Conservation (phyloP, 805 yeast genomes). For the Starmerella lactis-condensi region DNA sequence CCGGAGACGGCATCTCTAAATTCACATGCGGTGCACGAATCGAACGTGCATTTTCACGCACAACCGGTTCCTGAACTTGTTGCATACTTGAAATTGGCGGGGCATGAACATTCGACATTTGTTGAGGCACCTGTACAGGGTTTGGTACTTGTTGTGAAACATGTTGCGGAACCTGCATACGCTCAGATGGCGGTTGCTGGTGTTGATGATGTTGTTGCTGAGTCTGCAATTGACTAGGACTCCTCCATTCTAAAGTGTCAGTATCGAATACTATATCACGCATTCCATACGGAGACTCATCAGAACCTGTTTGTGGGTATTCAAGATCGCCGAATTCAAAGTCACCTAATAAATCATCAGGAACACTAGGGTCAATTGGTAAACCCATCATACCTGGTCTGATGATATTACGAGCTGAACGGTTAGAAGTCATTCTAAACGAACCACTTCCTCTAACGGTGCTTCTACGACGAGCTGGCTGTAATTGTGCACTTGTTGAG, state of each 20-base stretch:
- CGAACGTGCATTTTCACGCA: no score
- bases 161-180: not conserved
- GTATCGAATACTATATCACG: slow-evolving; percentile 6
- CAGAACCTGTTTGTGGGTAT: not conserved
- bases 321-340: slow-evolving; percentile 4
- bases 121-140: no score
- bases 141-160: not conserved
- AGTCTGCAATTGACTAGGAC: not conserved
- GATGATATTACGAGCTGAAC: slow-evolving; percentile 11
- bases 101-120: no score
- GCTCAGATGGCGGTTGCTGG: not conserved
- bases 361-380: slow-evolving; percentile 12
- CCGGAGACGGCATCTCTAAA: no score
- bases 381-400: slow-evolving; percentile 16
- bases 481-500: not conserved
- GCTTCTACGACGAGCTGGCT: not conserved
- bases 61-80: no score
- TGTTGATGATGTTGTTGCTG: not conserved
- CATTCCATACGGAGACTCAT: not conserved
- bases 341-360: slow-evolving; percentile 11
- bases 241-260: slow-evolving; percentile 5
- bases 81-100: no score
- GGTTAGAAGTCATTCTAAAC: slow-evolving; percentile 2
- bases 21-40: no score
- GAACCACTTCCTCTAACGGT: slow-evolving; percentile 1